Evolutionary conservation across 2,329 filamentous ascomycete genomes (phyloP).

Genomic region (Fusarium longipes): DNA sequence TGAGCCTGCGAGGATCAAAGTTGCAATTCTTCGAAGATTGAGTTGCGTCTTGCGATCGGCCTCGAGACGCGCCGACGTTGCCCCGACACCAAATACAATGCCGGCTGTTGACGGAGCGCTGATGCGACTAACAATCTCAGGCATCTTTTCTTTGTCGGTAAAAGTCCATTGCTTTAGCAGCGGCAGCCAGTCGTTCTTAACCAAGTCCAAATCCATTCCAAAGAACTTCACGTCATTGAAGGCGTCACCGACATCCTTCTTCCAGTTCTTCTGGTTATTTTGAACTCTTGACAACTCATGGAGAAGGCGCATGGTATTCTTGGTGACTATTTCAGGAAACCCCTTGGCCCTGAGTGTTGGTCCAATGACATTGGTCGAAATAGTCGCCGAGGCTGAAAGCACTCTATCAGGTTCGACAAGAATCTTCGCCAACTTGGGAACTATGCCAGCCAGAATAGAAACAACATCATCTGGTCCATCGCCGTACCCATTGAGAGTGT

Average conservation of each 20-base stretch:
- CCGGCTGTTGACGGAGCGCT: conserved; percentile 90
- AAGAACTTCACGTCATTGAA: conserved; percentile 94
- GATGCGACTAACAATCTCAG: conserved; percentile 82
- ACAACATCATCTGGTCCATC: conserved; percentile 79
- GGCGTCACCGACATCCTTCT: conserved; percentile 89
- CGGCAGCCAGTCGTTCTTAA: conserved; percentile 81
- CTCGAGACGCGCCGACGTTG: conserved; percentile 91
- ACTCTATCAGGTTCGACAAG: conserved; percentile 89
- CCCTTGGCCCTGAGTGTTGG: conserved; percentile 84
- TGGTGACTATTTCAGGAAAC: conserved; percentile 87
- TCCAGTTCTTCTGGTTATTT: conserved; percentile 89
- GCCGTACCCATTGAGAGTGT: conserved; percentile 50
- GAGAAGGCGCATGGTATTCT: conserved; percentile 76
- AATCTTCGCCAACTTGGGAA: conserved; percentile 84
- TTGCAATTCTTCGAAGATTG: conserved; percentile 83
- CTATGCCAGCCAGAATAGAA: conserved; percentile 79
- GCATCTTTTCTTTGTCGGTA: conserved; percentile 87
- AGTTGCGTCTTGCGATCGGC: conserved; percentile 93
- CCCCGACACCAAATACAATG: conserved; percentile 98
- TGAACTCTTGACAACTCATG: conserved; percentile 81
- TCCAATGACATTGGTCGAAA: conserved; percentile 84
- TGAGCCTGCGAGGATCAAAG: conserved; percentile 80
- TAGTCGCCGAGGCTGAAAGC: conserved; percentile 78
- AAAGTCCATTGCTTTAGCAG: conserved; percentile 86
- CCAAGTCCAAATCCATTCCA: conserved; percentile 71